Evolutionary conservation across 768 basidiomycete genomes (phyloP).

Genomic region (Hericium alpestre): DNA sequence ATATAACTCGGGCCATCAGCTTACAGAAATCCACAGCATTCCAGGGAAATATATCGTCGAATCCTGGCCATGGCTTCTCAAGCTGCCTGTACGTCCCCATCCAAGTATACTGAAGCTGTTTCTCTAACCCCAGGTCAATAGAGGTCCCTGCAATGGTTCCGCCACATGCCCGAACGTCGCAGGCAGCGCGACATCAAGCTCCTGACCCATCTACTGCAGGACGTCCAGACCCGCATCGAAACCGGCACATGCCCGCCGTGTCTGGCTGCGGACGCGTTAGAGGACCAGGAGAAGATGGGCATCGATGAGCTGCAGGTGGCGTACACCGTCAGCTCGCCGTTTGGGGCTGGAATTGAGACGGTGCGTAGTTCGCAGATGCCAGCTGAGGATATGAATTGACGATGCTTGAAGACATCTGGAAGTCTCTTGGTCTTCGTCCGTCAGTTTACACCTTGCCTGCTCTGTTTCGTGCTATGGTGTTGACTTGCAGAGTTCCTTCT

Average conservation of each 20-base stretch:
- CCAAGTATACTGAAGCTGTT: background rate
- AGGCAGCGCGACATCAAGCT: constrained; percentile 28
- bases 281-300: constrained; percentile 26
- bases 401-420: constrained; percentile 20
- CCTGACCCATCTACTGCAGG: constrained; percentile 29
- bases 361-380: constrained; percentile 13
- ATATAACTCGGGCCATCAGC: background rate
- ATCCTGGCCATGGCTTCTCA: constrained; percentile 36
- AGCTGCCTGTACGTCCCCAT: constrained; percentile 26
- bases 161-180: constrained; percentile 28
- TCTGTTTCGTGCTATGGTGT: background rate
- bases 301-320: constrained; percentile 34
- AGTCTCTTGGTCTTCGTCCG: constrained; percentile 24
- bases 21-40: constrained; percentile 21
- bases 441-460: constrained; percentile 6
- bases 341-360: constrained; percentile 38
- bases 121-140: background rate
- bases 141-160: constrained; percentile 34
- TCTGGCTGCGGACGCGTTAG: constrained; percentile 28
- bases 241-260: constrained; percentile 30
- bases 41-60: constrained; percentile 41
- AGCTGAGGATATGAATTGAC: background rate
- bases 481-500: background rate
- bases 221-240: constrained; percentile 32
- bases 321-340: constrained; percentile 34